These are phyloP conservation scores for Diaporthe sp. DNA, from an alignment of 2,329 filamentous ascomycete species.

Conservation along the genomic window DNA sequence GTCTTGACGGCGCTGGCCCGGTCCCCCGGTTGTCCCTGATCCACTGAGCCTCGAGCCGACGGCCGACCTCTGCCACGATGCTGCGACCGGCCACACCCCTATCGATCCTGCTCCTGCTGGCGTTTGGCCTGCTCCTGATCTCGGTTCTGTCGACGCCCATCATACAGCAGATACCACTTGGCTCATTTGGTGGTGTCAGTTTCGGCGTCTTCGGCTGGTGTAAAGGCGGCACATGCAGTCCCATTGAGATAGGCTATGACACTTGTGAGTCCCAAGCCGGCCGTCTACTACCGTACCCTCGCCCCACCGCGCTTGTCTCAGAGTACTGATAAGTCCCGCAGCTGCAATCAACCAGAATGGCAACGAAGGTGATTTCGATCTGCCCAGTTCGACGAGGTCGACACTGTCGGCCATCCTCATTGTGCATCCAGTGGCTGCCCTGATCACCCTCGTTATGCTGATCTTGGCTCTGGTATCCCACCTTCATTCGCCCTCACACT, in stretches of 20 bases:
- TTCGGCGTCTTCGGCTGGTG: slow-evolving; percentile 97
- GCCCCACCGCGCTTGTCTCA: not conserved
- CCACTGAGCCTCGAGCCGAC: slow-evolving; percentile 41
- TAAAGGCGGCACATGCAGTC: slow-evolving; percentile 74
- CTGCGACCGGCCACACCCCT: slow-evolving; percentile 94
- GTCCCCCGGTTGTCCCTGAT: slow-evolving; percentile 39
- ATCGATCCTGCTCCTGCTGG: slow-evolving; percentile 85
- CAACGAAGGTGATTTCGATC: slow-evolving; percentile 64
- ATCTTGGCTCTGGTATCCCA: slow-evolving; percentile 85
- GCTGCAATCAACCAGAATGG: slow-evolving; percentile 35
- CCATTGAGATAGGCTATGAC: slow-evolving; percentile 87
- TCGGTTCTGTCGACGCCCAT: slow-evolving; percentile 94
- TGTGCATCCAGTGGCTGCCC: slow-evolving; percentile 90
- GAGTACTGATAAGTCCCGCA: slow-evolving; percentile 16
- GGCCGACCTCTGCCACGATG: slow-evolving; percentile 68
- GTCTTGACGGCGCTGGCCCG: slow-evolving; percentile 61
- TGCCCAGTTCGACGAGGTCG: slow-evolving; percentile 66
- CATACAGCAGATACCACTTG: slow-evolving; percentile 86
- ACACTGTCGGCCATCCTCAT: slow-evolving; percentile 91
- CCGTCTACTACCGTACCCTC: slow-evolving; percentile 15
- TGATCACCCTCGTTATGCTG: slow-evolving; percentile 88
- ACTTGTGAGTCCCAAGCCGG: slow-evolving; percentile 72
- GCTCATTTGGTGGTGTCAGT: slow-evolving; percentile 79
- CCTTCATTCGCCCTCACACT: slow-evolving; percentile 89
- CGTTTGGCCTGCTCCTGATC: slow-evolving; percentile 87